phyloP scores from a whole-genome alignment of 2,329 filamentous ascomycete genomes.

The Fusarium torulosum region DNA sequence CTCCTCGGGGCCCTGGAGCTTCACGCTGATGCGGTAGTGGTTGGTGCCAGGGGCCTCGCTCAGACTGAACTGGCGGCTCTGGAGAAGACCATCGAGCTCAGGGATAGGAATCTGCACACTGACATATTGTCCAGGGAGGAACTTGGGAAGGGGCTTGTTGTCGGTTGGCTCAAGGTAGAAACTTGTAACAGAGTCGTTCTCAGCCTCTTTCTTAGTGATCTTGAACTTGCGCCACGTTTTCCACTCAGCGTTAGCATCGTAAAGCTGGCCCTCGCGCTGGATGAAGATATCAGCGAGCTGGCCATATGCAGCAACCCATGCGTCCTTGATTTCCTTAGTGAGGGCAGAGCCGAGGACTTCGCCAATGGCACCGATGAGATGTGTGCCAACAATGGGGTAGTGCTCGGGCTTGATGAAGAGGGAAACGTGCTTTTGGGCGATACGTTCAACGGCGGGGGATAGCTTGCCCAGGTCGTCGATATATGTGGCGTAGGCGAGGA shows the following conservation, averaged over 20 bases:
- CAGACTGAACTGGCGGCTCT: slow-evolving; percentile 82
- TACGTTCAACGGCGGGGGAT: slow-evolving; percentile 70
- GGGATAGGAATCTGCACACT: slow-evolving; percentile 73
- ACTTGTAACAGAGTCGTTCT: slow-evolving; percentile 71
- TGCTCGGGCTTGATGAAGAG: slow-evolving; percentile 77
- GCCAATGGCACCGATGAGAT: slow-evolving; percentile 76
- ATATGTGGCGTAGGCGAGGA: slow-evolving; percentile 79
- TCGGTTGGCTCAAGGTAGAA: slow-evolving; percentile 78
- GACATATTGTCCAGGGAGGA: slow-evolving; percentile 80
- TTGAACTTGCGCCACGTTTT: slow-evolving; percentile 63
- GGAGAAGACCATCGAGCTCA: slow-evolving; percentile 68
- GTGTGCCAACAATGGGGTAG: slow-evolving; percentile 76
- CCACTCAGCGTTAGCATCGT: slow-evolving; percentile 63
- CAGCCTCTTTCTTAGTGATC: slow-evolving; percentile 71
- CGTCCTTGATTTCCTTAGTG: slow-evolving; percentile 74
- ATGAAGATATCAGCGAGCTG: slow-evolving; percentile 80
- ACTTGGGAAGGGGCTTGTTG: slow-evolving; percentile 66
- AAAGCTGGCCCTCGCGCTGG: slow-evolving; percentile 70
- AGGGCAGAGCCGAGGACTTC: slow-evolving; percentile 75
- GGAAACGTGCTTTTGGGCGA: slow-evolving; percentile 81
- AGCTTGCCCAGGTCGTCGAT: slow-evolving; percentile 77
- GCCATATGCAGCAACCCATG: slow-evolving; percentile 79
- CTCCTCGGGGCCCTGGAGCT: slow-evolving; percentile 66
- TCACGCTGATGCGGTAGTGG: slow-evolving; percentile 81
- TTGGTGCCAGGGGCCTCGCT: slow-evolving; percentile 69